Conservation (phyloP, 2,329 filamentous ascomycete species). For the Purpureocillium takamizusanense region DNA sequence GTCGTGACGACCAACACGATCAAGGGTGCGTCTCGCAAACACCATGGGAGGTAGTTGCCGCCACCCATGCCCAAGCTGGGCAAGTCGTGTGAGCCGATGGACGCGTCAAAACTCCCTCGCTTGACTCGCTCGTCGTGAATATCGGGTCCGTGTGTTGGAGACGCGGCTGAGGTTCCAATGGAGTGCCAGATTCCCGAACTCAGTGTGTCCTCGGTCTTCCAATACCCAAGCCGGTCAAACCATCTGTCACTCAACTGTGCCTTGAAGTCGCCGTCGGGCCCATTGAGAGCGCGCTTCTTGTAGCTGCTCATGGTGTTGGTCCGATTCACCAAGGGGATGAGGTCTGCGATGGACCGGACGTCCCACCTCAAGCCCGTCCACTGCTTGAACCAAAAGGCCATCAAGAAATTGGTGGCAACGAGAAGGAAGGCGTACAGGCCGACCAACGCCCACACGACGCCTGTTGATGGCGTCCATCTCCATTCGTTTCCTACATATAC, state of each 20-base stretch:
- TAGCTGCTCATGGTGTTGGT: conserved; percentile 73
- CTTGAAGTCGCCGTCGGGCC: conserved; percentile 40
- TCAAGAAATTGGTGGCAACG: conserved; percentile 40
- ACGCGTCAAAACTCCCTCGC: conserved; percentile 20
- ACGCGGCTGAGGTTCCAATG: conserved; percentile 46
- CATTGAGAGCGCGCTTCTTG: conserved; percentile 52
- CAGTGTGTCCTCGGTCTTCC: conserved; percentile 59
- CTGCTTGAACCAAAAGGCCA: conserved; percentile 54
- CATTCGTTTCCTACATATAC: conserved; percentile 51
- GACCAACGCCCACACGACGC: conserved; percentile 69
- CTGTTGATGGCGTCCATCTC: conserved; percentile 73
- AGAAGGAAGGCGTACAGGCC: conserved; percentile 63
- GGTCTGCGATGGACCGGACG: conserved; percentile 69
- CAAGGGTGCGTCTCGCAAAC: conserved; percentile 58
- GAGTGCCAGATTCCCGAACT: conserved; percentile 66
- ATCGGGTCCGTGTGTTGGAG: conserved; percentile 12
- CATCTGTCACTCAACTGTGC: conserved; percentile 45
- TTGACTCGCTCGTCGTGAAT: conserved; percentile 15
- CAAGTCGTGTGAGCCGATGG: conserved; percentile 19
- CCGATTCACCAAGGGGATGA: conserved; percentile 67
- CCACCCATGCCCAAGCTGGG: conserved; percentile 15
- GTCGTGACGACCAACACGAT: conserved; percentile 54
- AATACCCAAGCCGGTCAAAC: conserved; percentile 74
- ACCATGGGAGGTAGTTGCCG: conserved; percentile 68
- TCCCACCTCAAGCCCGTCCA: conserved; percentile 81